Evolutionary conservation across 257 asterid species (phyloP).

Genomic region (Fraxinus americana): DNA sequence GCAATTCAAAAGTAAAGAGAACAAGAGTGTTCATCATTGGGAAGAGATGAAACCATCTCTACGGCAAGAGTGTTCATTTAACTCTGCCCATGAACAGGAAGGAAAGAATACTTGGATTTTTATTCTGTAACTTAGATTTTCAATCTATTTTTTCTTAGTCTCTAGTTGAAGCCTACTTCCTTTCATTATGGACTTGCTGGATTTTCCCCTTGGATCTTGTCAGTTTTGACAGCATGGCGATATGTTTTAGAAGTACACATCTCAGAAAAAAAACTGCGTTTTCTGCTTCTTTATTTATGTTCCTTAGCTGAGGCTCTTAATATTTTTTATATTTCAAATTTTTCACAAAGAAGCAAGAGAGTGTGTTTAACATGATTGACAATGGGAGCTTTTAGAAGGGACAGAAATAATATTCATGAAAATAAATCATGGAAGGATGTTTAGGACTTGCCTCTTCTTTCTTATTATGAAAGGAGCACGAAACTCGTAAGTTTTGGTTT

Average conservation of each 20-base stretch:
- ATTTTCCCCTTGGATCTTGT: conserved; percentile 10
- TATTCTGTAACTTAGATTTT: neutral
- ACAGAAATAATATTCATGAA: conserved; percentile 9
- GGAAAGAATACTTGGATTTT: neutral
- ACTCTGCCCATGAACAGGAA: conserved; percentile 4
- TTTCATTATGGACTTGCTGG: too few species aligned
- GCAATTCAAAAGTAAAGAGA: conserved; percentile 7
- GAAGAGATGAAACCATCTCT: neutral
- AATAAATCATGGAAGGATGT: conserved; percentile 7
- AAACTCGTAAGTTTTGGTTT: neutral
- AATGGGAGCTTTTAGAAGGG: neutral
- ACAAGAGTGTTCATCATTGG: neutral
- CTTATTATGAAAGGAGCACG: neutral
- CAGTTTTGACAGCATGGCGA: neutral
- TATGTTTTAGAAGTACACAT: conserved; percentile 8
- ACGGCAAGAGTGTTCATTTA: neutral
- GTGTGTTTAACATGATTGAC: neutral
- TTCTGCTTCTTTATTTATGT: conserved; percentile 9
- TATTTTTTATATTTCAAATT: neutral
- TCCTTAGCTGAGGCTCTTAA: conserved; percentile 7
- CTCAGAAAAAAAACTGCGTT: neutral
- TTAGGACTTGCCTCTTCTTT: neutral
- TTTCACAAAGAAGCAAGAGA: neutral
- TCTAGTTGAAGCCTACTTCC: conserved; percentile 10
- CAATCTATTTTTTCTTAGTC: conserved; percentile 7